Conservation (phyloP, 2,329 filamentous ascomycete genomes). For the Fusarium nematophilum region DNA sequence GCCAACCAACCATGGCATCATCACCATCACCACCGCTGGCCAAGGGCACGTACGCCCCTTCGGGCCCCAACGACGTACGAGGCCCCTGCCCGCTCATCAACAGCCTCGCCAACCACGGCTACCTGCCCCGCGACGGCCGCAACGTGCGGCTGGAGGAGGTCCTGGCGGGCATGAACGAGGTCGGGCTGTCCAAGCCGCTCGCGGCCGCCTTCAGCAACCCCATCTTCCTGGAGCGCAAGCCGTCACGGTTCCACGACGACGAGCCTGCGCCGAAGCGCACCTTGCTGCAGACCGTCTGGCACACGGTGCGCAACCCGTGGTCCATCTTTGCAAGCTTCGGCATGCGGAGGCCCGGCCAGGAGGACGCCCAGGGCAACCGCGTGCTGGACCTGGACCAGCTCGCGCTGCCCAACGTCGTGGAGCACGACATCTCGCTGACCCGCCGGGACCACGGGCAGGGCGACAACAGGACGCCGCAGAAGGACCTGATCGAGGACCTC, state of each 20-base stretch:
- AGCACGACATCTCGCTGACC: constrained; percentile 41
- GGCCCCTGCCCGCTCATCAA: constrained; percentile 41
- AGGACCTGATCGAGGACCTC: constrained; percentile 33
- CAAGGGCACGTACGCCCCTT: constrained; percentile 31
- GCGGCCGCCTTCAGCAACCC: constrained; percentile 34
- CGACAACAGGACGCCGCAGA: constrained; percentile 29
- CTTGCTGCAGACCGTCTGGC: constrained; percentile 17
- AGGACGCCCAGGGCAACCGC: constrained; percentile 26
- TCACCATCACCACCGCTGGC: constrained; percentile 12
- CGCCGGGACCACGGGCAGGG: constrained; percentile 37
- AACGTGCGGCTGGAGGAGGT: constrained; percentile 32
- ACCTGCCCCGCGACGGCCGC: constrained; percentile 37
- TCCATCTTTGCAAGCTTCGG: constrained; percentile 31
- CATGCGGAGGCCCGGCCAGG: constrained; percentile 37
- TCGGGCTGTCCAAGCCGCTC: constrained; percentile 37
- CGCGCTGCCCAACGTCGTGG: constrained; percentile 29
- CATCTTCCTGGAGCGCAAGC: constrained; percentile 35
- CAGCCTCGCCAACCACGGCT: constrained; percentile 41
- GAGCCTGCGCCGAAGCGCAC: constrained; percentile 7
- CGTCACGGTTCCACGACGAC: constrained; percentile 13
- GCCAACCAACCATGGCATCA: constrained; percentile 17
- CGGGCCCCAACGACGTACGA: constrained; percentile 33
- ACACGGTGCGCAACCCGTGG: constrained; percentile 31
- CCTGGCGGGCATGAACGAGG: constrained; percentile 25
- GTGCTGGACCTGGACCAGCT: constrained; percentile 39